Evolutionary conservation across 768 basidiomycete genomes (phyloP).

Genomic region (Lactarius evosmus): DNA sequence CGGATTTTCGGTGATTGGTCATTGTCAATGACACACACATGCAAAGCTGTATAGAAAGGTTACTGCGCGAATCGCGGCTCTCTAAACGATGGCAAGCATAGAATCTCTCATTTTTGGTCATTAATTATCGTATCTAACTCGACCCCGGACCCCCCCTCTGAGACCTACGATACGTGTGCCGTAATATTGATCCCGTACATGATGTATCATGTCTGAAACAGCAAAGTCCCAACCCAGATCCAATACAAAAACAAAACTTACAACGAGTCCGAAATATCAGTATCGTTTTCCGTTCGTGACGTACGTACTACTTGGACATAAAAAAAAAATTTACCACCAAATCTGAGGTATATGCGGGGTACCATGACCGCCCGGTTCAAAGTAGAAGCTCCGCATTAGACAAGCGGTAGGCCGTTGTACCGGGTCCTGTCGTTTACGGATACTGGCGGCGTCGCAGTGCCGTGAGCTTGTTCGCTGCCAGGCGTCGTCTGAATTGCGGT

Average conservation of each 20-base stretch:
- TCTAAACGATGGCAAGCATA: background rate
- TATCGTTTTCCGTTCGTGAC: background rate
- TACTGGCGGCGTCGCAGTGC: background rate
- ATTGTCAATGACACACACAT: background rate
- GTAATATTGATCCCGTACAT: background rate
- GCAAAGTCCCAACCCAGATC: background rate
- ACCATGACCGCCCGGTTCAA: background rate
- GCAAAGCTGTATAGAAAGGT: background rate
- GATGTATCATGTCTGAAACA: background rate
- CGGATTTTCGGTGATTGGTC: background rate
- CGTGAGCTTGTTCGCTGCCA: background rate
- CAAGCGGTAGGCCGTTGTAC: slow-evolving; percentile 11
- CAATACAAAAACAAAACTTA: background rate
- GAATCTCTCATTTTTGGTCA: background rate
- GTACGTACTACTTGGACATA: slow-evolving; percentile 18
- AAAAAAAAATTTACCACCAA: background rate
- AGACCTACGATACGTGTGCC: background rate
- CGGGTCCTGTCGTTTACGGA: background rate
- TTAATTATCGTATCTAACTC: background rate
- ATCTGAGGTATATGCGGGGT: background rate
- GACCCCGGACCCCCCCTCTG: too few species aligned
- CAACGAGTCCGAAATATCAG: background rate
- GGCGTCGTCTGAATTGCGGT: background rate
- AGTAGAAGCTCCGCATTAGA: background rate
- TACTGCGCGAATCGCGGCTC: background rate